phyloP scores from a whole-genome alignment of 1,284 basidiomycete genomes.

The Naganishia sp. region DNA sequence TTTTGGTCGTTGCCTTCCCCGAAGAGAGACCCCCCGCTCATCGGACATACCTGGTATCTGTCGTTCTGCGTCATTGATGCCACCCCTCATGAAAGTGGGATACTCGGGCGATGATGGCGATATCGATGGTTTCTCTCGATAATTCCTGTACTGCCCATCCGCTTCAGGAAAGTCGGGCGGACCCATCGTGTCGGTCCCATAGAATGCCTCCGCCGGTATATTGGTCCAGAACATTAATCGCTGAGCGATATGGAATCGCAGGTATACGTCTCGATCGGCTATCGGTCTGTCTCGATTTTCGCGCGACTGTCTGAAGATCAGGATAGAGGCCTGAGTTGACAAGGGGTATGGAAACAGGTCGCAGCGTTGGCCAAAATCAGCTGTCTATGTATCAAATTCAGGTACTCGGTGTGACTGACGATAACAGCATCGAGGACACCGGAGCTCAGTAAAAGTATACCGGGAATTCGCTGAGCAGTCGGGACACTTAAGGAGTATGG shows the following conservation, averaged over 20 bases:
- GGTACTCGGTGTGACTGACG: background rate
- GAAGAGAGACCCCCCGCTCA: background rate
- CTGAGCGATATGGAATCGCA: conserved; percentile 32
- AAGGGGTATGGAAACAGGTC: background rate
- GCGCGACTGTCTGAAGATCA: conserved; percentile 20
- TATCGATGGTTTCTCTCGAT: background rate
- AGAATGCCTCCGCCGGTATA: conserved; percentile 45
- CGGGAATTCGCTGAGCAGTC: conserved; percentile 4
- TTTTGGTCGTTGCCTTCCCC: background rate
- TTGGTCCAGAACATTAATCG: conserved; percentile 39
- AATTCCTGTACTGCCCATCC: background rate
- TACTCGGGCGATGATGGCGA: conserved; percentile 6
- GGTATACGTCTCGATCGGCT: conserved; percentile 14
- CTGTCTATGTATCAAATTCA: background rate
- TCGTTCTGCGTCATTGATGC: conserved; percentile 8
- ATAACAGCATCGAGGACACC: conserved; percentile 14
- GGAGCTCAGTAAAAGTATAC: conserved; percentile 14
- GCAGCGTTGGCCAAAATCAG: no score
- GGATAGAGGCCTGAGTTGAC: background rate
- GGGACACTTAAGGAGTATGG: background rate
- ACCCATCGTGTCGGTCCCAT: background rate
- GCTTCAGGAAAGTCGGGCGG: background rate
- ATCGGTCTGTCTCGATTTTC: background rate
- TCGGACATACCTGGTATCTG: conserved; percentile 24
- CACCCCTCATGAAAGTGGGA: conserved; percentile 17